These are phyloP conservation scores for Spathaspora boniae DNA, from an alignment of 805 yeast genomes.

Conservation along the genomic window DNA sequence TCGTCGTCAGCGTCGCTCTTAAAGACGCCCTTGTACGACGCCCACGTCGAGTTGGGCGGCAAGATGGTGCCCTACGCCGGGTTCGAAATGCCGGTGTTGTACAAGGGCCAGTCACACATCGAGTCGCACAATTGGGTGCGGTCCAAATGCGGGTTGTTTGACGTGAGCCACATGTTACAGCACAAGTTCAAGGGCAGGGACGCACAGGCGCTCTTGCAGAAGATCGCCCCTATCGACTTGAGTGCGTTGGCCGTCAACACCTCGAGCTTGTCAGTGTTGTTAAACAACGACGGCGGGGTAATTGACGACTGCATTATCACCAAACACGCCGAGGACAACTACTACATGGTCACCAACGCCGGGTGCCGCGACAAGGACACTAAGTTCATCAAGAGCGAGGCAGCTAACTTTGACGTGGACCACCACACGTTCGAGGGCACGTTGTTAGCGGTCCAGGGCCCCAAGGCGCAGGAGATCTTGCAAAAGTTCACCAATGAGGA, in stretches of 20 bases:
- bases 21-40: conserved; percentile 77
- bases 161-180: conserved; percentile 97
- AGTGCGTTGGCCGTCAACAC: conserved; percentile 49
- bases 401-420: conserved; percentile 35
- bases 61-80: conserved; percentile 97
- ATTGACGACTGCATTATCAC: conserved; percentile 92
- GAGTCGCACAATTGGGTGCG: conserved; percentile 97
- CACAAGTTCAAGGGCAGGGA: conserved; percentile 72
- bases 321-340: conserved; percentile 70
- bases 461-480: conserved; percentile 67
- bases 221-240: conserved; percentile 86
- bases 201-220: conserved; percentile 65
- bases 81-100: conserved; percentile 91
- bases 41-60: conserved; percentile 76
- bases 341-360: conserved; percentile 92
- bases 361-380: conserved; percentile 86
- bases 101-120: conserved; percentile 79
- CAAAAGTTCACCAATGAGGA: conserved; percentile 59
- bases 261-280: conserved; percentile 74
- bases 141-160: conserved; percentile 82
- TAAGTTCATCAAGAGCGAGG: conserved; percentile 55
- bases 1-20: conserved; percentile 32
- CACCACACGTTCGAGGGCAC: conserved; percentile 61
- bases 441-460: conserved; percentile 91
- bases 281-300: conserved; percentile 74